Conservation (phyloP, 352 stramenopile species). For the Globisporangium polare region DNA sequence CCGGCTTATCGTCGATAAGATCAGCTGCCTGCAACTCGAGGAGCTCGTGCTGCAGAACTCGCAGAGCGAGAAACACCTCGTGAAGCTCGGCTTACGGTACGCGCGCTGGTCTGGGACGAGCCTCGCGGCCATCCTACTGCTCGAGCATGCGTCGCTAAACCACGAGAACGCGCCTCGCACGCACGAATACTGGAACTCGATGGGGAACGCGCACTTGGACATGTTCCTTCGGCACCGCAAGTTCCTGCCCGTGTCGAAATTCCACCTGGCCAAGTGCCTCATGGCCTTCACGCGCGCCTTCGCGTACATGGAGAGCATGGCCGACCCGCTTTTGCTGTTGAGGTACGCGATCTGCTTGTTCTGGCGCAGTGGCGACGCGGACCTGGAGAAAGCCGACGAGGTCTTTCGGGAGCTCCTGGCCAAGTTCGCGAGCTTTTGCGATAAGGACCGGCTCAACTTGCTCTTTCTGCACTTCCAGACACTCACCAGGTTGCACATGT, state of each 20-base stretch:
- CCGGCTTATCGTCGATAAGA: constrained; percentile 56
- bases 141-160: constrained; percentile 49
- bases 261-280: constrained; percentile 49
- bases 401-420: constrained; percentile 52
- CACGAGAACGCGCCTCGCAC: constrained; percentile 34
- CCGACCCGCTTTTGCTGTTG: constrained; percentile 52
- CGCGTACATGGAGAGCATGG: constrained; percentile 58
- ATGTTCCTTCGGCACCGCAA: constrained; percentile 64
- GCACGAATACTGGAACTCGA: constrained; percentile 67
- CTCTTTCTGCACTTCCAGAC: constrained; percentile 68
- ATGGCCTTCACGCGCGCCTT: constrained; percentile 58
- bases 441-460: constrained; percentile 50
- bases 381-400: constrained; percentile 52
- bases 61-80: constrained; percentile 33
- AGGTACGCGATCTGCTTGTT: constrained; percentile 62
- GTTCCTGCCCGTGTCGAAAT: constrained; percentile 44
- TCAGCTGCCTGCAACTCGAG: constrained; percentile 63
- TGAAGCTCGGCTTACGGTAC: constrained; percentile 62
- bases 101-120: constrained; percentile 49
- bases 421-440: constrained; percentile 59
- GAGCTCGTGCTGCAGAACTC: constrained; percentile 48
- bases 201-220: constrained; percentile 60
- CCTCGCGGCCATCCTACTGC: constrained; percentile 42
- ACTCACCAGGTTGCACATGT: constrained; percentile 42
- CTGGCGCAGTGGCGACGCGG: constrained; percentile 40